Evolutionary conservation across 2,329 filamentous ascomycete species (phyloP), one percentile per base, ranked within the genome.

Genomic region (Aurifilum marmelostoma): DNA sequence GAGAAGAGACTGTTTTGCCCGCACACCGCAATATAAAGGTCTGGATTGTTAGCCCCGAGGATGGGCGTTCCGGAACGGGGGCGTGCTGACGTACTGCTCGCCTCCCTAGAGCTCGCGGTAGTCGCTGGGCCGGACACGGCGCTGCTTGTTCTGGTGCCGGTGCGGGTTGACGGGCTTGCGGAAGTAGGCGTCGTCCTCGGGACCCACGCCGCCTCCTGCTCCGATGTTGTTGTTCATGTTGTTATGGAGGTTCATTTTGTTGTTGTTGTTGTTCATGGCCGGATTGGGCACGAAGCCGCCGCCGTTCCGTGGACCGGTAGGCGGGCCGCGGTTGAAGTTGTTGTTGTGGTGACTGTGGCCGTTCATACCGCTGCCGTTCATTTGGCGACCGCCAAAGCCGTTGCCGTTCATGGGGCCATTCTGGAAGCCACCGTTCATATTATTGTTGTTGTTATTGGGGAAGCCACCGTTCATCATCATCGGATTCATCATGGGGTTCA

Each of bases 141-240:
- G 88, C 75, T 93, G 90, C 75, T 92, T 88, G 76, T 94, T 93
- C 79, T 94, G 91, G 77, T 96, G 92, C 64, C 96, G 89, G 77
- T 97, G 92, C 2, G 94, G 95, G 77, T 99, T 99, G 71, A 98
- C 92, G 0, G 96, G 96, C 79, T 97, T 95, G 69, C 96, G 88
- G 79, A 98, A 97, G 81, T 99, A 99, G 8, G 96, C 92, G 70
- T 94, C 93, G 69, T 97, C 94, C 67, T 97, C 93, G 72, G 37
- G 21, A 34, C 37, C 43, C 11, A 5, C 82, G 54, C 77, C 77
- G 73, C 74, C 43, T 47, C 43, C 43, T n/a, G 18, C 43, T 6
- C 43, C 43, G n/a, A n/a, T n/a, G n/a, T n/a, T n/a, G 41, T 72
- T 73, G 61, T 70, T 71, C 70, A 67, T 74, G 34, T 72, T 72